Base-by-base conservation (phyloP, 345 rosid genomes). In the Acer negundo region DNA sequence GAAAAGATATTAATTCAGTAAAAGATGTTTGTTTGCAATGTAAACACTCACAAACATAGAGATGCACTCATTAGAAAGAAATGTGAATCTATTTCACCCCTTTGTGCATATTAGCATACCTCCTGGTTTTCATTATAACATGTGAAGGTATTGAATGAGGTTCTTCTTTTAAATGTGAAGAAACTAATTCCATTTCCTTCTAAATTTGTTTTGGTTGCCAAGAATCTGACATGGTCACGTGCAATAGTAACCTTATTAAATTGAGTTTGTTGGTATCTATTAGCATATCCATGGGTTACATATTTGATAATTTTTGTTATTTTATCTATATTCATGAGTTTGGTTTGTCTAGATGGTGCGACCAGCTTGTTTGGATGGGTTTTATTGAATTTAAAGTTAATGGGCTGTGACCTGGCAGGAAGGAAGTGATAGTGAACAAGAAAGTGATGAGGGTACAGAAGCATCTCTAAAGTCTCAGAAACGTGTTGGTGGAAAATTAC, bases 371-470 rank as follows among this genome's bases (percentile, higher is more conserved):
- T 23, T 51, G 35, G 22, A 64, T 22, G 69, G n/a, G 56, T 63
- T 80, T 5, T 56, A 51, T 77, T 65, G 26, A 74, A 73, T 53
- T 65, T 78, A 62, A 71, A 59, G 78, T 78, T 78, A 31, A 70
- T 55, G 56, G 40, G n/a, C 71, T 72, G 16, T 69, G 66, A 70
- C 76, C 49, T 87, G 75, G 83, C 88, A 90, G 89, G 97, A 87
- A 77, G 90, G 92, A 76, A 92, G 89, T 85, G 93, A 88, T 16
- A 89, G 92, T 78, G 97, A 92, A 78, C 87, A 88, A 84, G 95
- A 89, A 83, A 83, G 84, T 63, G 85, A 82, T 65, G 92, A 87
- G 74, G 88, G 77, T 51, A 59, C 51, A 31, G 86, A 77, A 62
- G 80, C 88, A 62, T 85, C 80, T 68, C 82, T 66, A 72, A 86